Percentiles rank a stretch among this genome's conserved stretches.
Evolutionary conservation across 2,329 filamentous ascomycete genomes (phyloP).

Genomic region (Nothophaeocryptopus gaeumannii): DNA sequence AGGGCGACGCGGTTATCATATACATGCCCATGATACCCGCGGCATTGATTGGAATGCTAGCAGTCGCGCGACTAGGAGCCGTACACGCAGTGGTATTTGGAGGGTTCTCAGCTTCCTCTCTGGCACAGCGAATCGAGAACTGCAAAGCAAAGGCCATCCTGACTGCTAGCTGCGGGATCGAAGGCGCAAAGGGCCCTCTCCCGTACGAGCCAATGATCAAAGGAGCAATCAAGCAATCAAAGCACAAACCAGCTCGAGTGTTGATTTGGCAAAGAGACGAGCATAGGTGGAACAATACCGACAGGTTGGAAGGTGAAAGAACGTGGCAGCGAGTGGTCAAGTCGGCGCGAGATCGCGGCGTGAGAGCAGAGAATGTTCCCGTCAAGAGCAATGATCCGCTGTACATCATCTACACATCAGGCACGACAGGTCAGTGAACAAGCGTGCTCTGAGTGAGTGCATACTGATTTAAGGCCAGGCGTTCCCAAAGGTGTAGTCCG

Average conservation of each 20-base stretch:
- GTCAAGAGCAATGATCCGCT: conserved; percentile 73
- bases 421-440: conserved; percentile 34
- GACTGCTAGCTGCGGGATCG: conserved; percentile 89
- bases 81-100: conserved; percentile 92
- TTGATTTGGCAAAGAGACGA: conserved; percentile 83
- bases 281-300: conserved; percentile 68
- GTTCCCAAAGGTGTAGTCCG: conserved; percentile 76
- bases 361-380: conserved; percentile 72
- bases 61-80: conserved; percentile 75
- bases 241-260: conserved; percentile 68
- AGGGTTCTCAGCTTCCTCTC: conserved; percentile 75
- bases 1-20: conserved; percentile 82
- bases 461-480: neutral
- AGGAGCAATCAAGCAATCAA: conserved; percentile 65
- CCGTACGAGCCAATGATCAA: conserved; percentile 75
- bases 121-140: conserved; percentile 86
- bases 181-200: conserved; percentile 75
- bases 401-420: conserved; percentile 89
- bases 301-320: conserved; percentile 65
- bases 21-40: conserved; percentile 98
- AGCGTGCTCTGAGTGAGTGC: neutral
- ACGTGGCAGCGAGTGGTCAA: conserved; percentile 77
- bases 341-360: conserved; percentile 63
- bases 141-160: conserved; percentile 72
- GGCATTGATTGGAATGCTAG: conserved; percentile 80